Evolutionary conservation across 192 early-diverging fungal genomes (phyloP).

Genomic region (Coemansia sp.): DNA sequence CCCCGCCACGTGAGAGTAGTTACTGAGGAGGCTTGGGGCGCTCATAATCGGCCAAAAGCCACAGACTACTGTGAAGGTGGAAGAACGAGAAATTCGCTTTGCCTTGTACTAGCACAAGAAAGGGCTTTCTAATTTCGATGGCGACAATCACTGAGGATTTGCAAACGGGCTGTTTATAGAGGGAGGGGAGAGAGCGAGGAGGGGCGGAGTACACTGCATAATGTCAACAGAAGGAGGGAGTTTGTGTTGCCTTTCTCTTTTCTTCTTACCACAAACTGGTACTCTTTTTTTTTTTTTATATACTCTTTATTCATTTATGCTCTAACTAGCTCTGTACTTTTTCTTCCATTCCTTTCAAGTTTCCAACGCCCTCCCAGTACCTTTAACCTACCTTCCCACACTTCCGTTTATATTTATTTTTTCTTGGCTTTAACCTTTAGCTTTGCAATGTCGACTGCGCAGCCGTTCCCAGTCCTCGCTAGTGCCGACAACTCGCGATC

Average conservation of each 20-base stretch:
- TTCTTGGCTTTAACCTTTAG: background rate
- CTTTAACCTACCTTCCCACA: background rate
- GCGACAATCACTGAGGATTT: background rate
- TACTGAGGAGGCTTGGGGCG: background rate
- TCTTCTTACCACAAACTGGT: background rate
- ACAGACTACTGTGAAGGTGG: background rate
- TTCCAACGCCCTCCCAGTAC: background rate
- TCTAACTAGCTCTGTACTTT: background rate
- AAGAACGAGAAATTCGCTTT: background rate
- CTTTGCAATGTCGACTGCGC: conserved; percentile 21
- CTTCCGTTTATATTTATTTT: background rate
- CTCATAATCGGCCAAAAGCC: background rate
- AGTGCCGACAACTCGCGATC: conserved; percentile 50
- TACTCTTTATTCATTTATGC: background rate
- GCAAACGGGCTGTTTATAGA: background rate
- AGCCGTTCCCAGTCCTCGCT: conserved; percentile 38
- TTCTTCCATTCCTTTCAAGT: background rate
- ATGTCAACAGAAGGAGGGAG: background rate
- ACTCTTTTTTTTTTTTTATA: no score
- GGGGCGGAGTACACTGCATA: background rate
- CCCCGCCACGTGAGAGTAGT: background rate
- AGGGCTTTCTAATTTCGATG: background rate
- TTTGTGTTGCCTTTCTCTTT: background rate
- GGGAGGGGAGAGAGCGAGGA: no score
- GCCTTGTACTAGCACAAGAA: background rate